Base-by-base conservation (phyloP, 2,329 filamentous ascomycete species). In the Cladosporium sphaerospermum region DNA sequence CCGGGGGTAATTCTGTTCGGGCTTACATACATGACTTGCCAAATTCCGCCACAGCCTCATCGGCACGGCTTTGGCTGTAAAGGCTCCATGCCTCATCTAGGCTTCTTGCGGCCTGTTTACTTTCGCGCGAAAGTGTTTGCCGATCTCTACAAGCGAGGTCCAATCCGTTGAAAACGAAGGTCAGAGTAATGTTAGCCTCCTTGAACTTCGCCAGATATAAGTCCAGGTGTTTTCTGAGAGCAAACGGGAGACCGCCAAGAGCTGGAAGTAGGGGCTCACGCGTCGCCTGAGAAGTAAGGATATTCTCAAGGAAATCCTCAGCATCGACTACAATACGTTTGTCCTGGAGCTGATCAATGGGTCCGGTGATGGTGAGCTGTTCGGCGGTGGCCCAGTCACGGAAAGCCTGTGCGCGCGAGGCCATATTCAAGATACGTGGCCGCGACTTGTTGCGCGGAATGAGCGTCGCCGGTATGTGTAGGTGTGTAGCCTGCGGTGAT, bases 101-200 rank as follows among this genome's bases (percentile, higher is more conserved):
- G 18, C 59, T 58, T 19, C 56, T 57, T 13, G 60, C 58, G 2
- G 65, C 62, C 45, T 59, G 61, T 33, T 57, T 56, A 28, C 54
- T 55, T 19, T 68, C 63, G 28, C 58, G 58, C 13, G 52, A 48
- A 32, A 64, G 55, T 16, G 56, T 64, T 33, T 54, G 54, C 18
- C 63, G 58, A 52, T 66, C 64, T 45, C 55, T 56, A 34, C 61
- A 59, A 5, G 57, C 61, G 9, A 61, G 43, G 37, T 89, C 83
- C 63, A 96, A 81, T 34, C 93, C 93, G 68, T 92, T 88, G 71
- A 99, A 99, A 48, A 99, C 79, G 69, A 99, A 97, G 58, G 95
- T 75, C 2, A 88, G 88, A n/a, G 77, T 82, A 49, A 95, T 85
- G 3, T 63, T 59, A 62, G 84, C 75, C 43, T 79, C 78, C 56